Evolutionary conservation across 805 yeast genomes (phyloP), one percentile per base, ranked within the genome.

Genomic region (Henningerozyma blattae): DNA sequence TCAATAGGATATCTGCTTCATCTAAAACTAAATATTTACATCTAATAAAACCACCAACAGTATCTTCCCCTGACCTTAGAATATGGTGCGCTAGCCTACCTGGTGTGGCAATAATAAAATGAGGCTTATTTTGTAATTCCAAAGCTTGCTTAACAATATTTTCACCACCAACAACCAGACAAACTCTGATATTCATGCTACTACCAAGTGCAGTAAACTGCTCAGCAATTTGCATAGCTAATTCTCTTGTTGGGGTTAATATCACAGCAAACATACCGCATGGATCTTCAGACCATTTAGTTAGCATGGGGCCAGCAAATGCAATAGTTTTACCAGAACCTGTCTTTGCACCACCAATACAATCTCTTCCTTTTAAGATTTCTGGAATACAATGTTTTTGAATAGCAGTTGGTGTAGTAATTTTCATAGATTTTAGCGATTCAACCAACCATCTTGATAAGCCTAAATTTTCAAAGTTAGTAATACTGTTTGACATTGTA

Each of bases 311-410:
- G n/a, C 85, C 93, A 1, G 89, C 97, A 67, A 91, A 91, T 1
- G 97, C 95, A 16, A 91, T 76, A 2, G 98, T 91, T 54, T 91
- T 91, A 70, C 98, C 98, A 14, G 94, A 79, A 59, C 98, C 98
- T 0, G 98, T 91, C 56, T 82, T 82, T 22, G 98, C 98, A 28
- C 98, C 98, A 33, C 98, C 99, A 34, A 91, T 89, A 59, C 95
- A 87, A 55, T 87, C 95, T 45, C 77, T 45, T 28, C 70, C 96
- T 28, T 65, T 66, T 26, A 91, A 53, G 37, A 91, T 82, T 36
- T 78, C 72, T 1, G 97, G 97, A 31, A 91, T 89, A 52, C 95
- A 85, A 4, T 85, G 83, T 7, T 63, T 52, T 54, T 91, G 99
- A 61, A 91, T 89, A 15, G 74, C 72, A 0, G 97, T 83, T 2